Conservation (phyloP, 2,329 filamentous ascomycete genomes). For the Colletotrichum navitas region DNA sequence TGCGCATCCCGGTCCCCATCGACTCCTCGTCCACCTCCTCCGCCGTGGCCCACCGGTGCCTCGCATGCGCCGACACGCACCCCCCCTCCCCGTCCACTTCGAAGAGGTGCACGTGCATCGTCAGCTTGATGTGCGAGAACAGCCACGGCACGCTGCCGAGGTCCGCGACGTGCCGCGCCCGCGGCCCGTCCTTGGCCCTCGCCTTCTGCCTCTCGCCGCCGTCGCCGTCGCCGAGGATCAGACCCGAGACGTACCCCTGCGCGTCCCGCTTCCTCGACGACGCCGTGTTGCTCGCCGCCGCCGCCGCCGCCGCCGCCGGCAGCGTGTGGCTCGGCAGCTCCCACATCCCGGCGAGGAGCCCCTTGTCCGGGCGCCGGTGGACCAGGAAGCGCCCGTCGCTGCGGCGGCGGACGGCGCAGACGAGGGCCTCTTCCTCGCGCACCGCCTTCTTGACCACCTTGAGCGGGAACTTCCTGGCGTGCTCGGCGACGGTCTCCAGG, state of each 20-base stretch:
- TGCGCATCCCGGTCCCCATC: constrained; percentile 71
- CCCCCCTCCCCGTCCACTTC: constrained; percentile 47
- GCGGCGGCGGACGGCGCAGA: constrained; percentile 63
- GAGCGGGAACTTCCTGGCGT: constrained; percentile 65
- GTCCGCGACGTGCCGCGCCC: constrained; percentile 53
- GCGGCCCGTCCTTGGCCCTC: not conserved
- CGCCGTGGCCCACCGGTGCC: constrained; percentile 54
- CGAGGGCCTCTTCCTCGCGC: constrained; percentile 64
- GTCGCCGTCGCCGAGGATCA: constrained; percentile 47
- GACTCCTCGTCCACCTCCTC: constrained; percentile 61
- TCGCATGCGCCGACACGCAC: constrained; percentile 15
- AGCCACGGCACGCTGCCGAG: constrained; percentile 68
- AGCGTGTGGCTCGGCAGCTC: constrained; percentile 65
- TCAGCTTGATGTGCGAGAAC: constrained; percentile 68
- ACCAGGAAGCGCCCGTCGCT: constrained; percentile 61
- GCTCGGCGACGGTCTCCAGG: constrained; percentile 54
- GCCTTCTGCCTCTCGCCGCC: not conserved
- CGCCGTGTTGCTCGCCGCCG: constrained; percentile 46
- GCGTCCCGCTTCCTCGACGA: constrained; percentile 55
- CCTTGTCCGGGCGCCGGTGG: constrained; percentile 64
- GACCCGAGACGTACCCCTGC: constrained; percentile 48
- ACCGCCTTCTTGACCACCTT: constrained; percentile 65
- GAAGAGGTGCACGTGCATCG: constrained; percentile 69
- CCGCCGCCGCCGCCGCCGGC: constrained; percentile 45
- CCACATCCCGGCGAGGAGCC: constrained; percentile 68